Evolutionary conservation across 805 yeast genomes (phyloP), one percentile per base, ranked within the genome.

Genomic region (Wickerhamomyces mucosus): DNA sequence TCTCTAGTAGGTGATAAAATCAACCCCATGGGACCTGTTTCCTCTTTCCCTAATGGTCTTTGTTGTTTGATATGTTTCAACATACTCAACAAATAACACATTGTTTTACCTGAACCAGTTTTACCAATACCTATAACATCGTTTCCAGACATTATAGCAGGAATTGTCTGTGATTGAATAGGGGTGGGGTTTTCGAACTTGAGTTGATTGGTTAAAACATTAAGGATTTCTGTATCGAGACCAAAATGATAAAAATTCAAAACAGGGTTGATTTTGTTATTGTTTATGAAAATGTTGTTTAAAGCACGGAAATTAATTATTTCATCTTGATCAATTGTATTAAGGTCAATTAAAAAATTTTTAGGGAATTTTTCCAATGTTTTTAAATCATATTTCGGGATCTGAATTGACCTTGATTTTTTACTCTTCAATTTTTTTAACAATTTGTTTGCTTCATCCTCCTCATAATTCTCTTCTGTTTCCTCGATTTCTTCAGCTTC

Each of bases 81-180:
- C 58, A 92, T 55, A 0, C 98, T 96, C 6, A 92, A 51, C 7
- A 86, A 60, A 56, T 83, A 92, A 1, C 96, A 81, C 43, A 89
- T 65, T 0, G 98, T 92, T 51, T 92, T 92, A 4, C 98, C 98
- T 1, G 96, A 83, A 0, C 98, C 98, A 0, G 98, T 92, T 41
- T 86, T 85, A 0, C 98, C 97, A 15, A 92, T 79, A 6, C 96
- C 96, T 28, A 92, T 79, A 7, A 89, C 72, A 57, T 92, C 97
- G 29, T 80, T 57, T 1, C 97, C 97, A 3, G 78, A 64, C 94
- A 89, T 82, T 15, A 86, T 74, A 1, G 86, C 80, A 0, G 98
- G 97, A 15, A 88, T 64, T 0, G 96, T 86, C 46, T 86, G 96
- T 0, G 86, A 67, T 53, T 92, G 98, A 33, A 92, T 85, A 0